Evolutionary conservation across 495 filamentous ascomycete genomes (phyloP).

Genomic region (Penicillium paradoxum): DNA sequence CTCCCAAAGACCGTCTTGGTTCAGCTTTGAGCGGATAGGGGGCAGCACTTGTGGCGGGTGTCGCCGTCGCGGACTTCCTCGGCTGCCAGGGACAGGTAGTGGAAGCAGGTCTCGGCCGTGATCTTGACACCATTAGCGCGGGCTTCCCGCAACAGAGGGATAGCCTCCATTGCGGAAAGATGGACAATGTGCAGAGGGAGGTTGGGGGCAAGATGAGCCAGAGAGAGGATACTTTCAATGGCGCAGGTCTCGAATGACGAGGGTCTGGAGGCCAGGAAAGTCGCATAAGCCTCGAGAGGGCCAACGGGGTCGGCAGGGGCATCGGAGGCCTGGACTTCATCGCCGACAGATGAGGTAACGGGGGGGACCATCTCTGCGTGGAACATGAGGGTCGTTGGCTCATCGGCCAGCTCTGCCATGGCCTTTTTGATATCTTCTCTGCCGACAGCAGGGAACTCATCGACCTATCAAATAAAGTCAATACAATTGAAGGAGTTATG

Average conservation of each 20-base stretch:
- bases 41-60: conserved; percentile 96
- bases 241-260: conserved; percentile 89
- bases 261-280: conserved; percentile 89
- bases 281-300: conserved; percentile 73
- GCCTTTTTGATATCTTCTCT: conserved; percentile 71
- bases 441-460: conserved; percentile 90
- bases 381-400: conserved; percentile 91
- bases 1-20: conserved; percentile 86
- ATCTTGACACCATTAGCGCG: conserved; percentile 77
- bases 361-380: conserved; percentile 98
- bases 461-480: conserved; percentile 53
- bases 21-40: conserved; percentile 81
- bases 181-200: conserved; percentile 94
- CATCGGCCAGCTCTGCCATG: conserved; percentile 71
- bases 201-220: conserved; percentile 74
- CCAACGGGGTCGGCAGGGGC: conserved; percentile 72
- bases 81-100: conserved; percentile 88
- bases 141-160: conserved; percentile 78
- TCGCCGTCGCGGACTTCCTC: conserved; percentile 85
- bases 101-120: conserved; percentile 97
- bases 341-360: conserved; percentile 73
- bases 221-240: conserved; percentile 75
- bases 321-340: conserved; percentile 65
- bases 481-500: conserved; percentile 5
- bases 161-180: conserved; percentile 86